A percentile compares a stretch with the other conserved stretches of the same genome.
Conservation (phyloP, 805 yeast species). For the Candida pseudoglaebosa region DNA sequence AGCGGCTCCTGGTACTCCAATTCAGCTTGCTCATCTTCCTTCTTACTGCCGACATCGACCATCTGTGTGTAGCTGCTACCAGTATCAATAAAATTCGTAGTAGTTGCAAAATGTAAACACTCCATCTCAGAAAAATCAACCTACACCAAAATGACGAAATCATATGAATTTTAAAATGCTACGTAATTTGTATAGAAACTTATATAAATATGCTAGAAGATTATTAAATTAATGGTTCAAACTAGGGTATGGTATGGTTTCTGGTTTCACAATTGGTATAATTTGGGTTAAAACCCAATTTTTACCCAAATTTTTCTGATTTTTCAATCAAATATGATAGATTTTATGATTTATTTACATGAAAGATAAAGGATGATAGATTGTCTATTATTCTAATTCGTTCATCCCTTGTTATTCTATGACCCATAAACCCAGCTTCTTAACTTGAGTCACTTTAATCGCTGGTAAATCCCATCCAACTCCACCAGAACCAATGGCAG, state of each 20-base stretch:
- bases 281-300: neutral
- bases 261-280: too few relatives aligned
- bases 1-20: slow-evolving; percentile 20
- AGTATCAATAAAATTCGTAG: neutral
- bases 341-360: too few relatives aligned
- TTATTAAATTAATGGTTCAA: too few relatives aligned
- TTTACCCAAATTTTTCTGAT: too few relatives aligned
- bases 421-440: slow-evolving; percentile 66
- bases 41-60: neutral
- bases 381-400: neutral
- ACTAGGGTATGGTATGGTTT: too few relatives aligned
- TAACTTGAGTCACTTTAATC: slow-evolving; percentile 68
- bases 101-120: slow-evolving; percentile 2
- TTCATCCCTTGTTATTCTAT: slow-evolving; percentile 12
- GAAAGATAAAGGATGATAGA: neutral
- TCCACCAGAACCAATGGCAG: slow-evolving; percentile 76
- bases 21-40: neutral
- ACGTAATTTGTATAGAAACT: neutral
- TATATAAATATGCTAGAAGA: neutral
- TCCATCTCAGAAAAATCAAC: slow-evolving; percentile 4
- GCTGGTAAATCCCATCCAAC: slow-evolving; percentile 89
- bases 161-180: neutral
- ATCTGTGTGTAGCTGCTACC: too few relatives aligned
- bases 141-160: too few relatives aligned
- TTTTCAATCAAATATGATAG: too few relatives aligned